Conservation (phyloP, 129 eudicot genomes). For the Helichrysum umbraculigerum region DNA sequence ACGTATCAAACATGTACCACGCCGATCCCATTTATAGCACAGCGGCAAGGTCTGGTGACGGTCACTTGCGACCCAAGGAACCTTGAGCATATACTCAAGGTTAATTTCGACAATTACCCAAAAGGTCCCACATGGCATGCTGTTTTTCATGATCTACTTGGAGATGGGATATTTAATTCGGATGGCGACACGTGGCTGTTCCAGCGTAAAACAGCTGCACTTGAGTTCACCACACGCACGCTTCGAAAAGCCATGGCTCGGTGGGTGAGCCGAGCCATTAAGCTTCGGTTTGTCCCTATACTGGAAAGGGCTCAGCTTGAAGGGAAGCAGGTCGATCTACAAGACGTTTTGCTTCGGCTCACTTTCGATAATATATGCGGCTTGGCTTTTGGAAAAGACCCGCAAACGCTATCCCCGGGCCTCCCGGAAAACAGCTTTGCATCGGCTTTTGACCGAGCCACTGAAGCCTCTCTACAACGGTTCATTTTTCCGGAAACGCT, state of each 20-base stretch:
- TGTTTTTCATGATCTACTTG: conserved; percentile 58
- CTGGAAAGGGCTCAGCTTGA: conserved; percentile 46
- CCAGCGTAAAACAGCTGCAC: conserved; percentile 61
- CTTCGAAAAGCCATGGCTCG: conserved; percentile 69
- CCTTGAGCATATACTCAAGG: conserved; percentile 54
- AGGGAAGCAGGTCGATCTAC: conserved; percentile 48
- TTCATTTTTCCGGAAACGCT: conserved; percentile 49
- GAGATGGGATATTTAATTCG: conserved; percentile 56
- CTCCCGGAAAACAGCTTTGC: conserved; percentile 54
- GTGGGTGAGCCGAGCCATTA: conserved; percentile 68
- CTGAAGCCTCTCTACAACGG: conserved; percentile 62
- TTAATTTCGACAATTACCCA: conserved; percentile 57
- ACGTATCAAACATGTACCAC: conserved; percentile 55
- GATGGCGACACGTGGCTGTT: conserved; percentile 66
- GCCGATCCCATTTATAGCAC: conserved; percentile 48
- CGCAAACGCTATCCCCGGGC: conserved; percentile 46
- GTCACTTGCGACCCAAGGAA: conserved; percentile 64
- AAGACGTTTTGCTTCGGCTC: conserved; percentile 57
- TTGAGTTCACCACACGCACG: conserved; percentile 57
- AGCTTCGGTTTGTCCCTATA: conserved; percentile 52
- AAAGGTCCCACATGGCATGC: conserved; percentile 67
- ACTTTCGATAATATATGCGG: conserved; percentile 70
- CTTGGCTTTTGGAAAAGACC: conserved; percentile 65
- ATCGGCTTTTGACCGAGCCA: conserved; percentile 56
- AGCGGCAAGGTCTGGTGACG: conserved; percentile 52